Evolutionary conservation across 208 protist genomes (phyloP), one percentile per base, ranked within the genome.

Genomic region (Leishmania arabica): DNA sequence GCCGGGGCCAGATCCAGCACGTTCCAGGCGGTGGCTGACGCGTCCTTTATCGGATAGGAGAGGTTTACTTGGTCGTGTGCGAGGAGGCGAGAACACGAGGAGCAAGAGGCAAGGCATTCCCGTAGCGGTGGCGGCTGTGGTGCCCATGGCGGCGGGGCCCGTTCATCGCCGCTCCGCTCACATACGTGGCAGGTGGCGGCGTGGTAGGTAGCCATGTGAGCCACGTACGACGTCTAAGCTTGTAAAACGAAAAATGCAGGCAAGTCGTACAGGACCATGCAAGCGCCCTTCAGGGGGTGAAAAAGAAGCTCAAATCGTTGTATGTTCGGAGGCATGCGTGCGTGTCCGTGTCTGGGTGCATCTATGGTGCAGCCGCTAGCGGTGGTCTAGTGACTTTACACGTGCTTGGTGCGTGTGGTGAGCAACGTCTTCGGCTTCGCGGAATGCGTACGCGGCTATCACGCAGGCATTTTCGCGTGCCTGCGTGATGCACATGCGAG

Each of bases 1-100:
- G 62, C 62, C 68, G 51, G 68, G 34, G 15, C 17, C 34, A 51
- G 24, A 51, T 73, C 68, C 42, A 73, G 68, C 68, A 73, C 42
- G n/a, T 73, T 73, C 68, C 42, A 73, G 0, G 68, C 37, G 2
- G 27, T 31, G 27, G 3, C 21, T n/a, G 68, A 73, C 11, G 40
- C 8, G 68, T 17, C 68, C 68, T 51, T 51, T 27, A 73, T 73
- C 24, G 42, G 24, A 51, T 45, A 27, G 68, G 68, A 37, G 68
- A 27, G 40, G 68, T 17, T 53, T 27, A 49, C 68, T 13, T 27
- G 68, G 40, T 73, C 68, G 45, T 8, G 11, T 51, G 68, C 68
- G n/a, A 45, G 31, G 42, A 34, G 42, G 42, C 4, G 68, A 45
- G 68, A 73, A 3, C 24, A 51, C 42, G 68, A 27, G 24, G 68